These are phyloP conservation scores for Xylaria venustula DNA, from an alignment of 495 filamentous ascomycete genomes.

Conservation along the genomic window DNA sequence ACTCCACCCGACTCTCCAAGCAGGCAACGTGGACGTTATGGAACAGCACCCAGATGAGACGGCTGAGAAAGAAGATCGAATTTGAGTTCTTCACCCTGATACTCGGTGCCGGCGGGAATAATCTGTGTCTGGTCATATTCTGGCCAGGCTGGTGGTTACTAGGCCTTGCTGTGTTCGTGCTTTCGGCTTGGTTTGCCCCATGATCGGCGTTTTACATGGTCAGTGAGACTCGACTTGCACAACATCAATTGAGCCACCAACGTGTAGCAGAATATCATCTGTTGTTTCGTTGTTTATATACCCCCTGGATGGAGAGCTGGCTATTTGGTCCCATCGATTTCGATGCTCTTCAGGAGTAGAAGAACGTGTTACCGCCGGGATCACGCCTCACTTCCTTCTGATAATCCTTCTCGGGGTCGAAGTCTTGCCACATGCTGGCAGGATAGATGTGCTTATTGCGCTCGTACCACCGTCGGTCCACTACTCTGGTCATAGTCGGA, in stretches of 20 bases:
- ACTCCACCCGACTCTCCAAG: not conserved
- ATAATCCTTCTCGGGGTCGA: constrained; percentile 87
- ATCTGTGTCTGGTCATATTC: constrained; percentile 41
- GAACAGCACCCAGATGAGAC: constrained; percentile 28
- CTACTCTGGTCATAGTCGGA: constrained; percentile 84
- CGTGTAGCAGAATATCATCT: not conserved
- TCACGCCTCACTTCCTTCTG: constrained; percentile 77
- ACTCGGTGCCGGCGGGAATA: constrained; percentile 40
- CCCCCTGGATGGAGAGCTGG: not conserved
- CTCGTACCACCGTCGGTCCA: constrained; percentile 95
- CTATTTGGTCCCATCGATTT: not conserved
- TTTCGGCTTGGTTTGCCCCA: not conserved
- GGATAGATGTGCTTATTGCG: constrained; percentile 97
- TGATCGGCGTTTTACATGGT: not conserved
- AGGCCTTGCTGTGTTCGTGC: constrained; percentile 14
- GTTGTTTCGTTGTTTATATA: not conserved
- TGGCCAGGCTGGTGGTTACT: constrained; percentile 51
- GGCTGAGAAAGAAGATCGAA: constrained; percentile 38
- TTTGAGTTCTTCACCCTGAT: constrained; percentile 45
- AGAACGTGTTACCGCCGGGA: constrained; percentile 86
- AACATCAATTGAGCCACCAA: not conserved
- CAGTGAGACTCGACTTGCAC: not conserved
- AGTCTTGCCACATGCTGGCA: constrained; percentile 92
- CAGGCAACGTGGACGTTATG: constrained; percentile 21
- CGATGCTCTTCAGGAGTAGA: constrained; percentile 58